Percentiles rank a stretch among this genome's conserved stretches.
Conservation (phyloP, 2,329 filamentous ascomycete species). For the Fusarium gaditjirri region DNA sequence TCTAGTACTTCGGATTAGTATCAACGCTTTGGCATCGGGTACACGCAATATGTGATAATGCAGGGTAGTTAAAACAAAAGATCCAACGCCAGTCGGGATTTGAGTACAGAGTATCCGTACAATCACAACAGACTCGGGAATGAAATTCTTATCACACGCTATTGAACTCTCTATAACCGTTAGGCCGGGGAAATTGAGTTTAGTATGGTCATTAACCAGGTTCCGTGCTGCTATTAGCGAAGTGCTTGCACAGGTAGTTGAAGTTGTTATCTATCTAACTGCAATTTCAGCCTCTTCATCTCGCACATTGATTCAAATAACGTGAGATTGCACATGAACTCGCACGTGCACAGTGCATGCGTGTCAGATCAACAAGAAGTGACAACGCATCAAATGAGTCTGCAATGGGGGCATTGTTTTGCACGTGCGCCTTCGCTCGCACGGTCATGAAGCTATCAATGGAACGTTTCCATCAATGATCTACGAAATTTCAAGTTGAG, state of each 20-base stretch:
- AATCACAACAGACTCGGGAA: conserved; percentile 8
- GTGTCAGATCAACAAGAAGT: conserved; percentile 32
- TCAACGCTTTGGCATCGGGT: conserved; percentile 1
- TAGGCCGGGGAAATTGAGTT: neutral
- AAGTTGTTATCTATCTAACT: neutral
- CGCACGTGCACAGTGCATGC: conserved; percentile 26
- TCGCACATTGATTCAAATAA: neutral
- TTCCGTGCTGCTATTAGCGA: neutral
- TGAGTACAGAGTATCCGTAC: neutral
- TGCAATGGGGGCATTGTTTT: conserved; percentile 6
- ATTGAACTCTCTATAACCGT: conserved; percentile 1
- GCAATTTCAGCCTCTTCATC: neutral
- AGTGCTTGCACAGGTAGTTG: neutral
- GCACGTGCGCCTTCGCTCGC: conserved; percentile 26
- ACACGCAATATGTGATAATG: conserved; percentile 14
- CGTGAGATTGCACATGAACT: neutral
- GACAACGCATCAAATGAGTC: conserved; percentile 25
- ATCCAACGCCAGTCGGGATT: neutral
- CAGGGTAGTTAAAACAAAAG: conserved; percentile 32
- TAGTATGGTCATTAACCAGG: neutral
- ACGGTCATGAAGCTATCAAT: conserved; percentile 27
- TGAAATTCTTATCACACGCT: conserved; percentile 11
- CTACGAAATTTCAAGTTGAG: conserved; percentile 39
- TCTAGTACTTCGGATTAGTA: neutral
- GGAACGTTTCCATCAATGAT: conserved; percentile 35